Conservation (phyloP, 805 yeast genomes). For the Saccharomycopsis malanga region DNA sequence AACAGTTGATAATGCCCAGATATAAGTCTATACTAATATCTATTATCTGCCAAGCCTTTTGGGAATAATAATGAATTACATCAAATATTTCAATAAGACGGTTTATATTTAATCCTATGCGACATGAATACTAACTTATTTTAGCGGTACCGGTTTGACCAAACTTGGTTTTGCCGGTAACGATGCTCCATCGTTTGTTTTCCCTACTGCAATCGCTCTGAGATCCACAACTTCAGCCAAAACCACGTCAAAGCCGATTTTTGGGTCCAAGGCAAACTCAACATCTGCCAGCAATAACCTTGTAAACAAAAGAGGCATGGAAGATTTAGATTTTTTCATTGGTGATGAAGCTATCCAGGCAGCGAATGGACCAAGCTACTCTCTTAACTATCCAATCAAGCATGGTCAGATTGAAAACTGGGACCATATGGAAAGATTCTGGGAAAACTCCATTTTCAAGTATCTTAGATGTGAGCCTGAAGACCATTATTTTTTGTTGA, state of each 20-base stretch:
- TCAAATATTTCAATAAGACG: too few species aligned
- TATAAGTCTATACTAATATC: too few species aligned
- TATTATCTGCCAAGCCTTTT: too few species aligned
- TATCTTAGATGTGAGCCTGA: conserved; percentile 97
- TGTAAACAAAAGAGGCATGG: conserved; percentile 60
- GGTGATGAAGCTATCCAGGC: conserved; percentile 94
- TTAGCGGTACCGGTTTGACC: conserved; percentile 94
- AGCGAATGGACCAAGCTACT: conserved; percentile 85
- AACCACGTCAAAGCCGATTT: conserved; percentile 25
- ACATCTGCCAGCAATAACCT: conserved; percentile 25
- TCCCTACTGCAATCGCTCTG: conserved; percentile 87
- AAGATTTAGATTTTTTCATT: conserved; percentile 87
- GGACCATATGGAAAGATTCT: conserved; percentile 99
- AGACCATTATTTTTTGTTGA: conserved; percentile 89
- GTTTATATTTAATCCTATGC: too few species aligned
- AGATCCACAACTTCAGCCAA: conserved; percentile 31
- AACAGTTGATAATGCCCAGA: too few species aligned
- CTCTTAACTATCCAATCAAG: conserved; percentile 84
- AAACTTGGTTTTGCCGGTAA: conserved; percentile 98
- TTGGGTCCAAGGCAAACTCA: conserved; percentile 15
- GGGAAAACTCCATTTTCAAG: conserved; percentile 96
- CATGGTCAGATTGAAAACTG: conserved; percentile 98
- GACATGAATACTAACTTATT: background rate
- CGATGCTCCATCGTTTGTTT: conserved; percentile 93
- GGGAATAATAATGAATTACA: too few species aligned